Conservation (phyloP, 1,139 yeast genomes). For the Geotrichum candidum region DNA sequence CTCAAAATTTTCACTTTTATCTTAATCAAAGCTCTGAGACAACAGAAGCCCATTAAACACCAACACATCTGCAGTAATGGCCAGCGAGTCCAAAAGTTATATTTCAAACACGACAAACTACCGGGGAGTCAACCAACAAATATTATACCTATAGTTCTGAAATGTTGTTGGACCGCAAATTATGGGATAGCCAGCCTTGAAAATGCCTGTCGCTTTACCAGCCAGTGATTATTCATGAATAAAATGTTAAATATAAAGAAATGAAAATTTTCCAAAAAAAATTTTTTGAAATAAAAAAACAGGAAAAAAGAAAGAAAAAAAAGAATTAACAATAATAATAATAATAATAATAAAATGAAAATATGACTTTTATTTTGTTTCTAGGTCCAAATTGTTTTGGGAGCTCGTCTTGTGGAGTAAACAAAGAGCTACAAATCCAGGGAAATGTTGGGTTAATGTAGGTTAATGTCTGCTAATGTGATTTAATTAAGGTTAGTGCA, state of each 20-base stretch:
- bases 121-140: too few species aligned
- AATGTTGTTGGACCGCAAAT: too few species aligned
- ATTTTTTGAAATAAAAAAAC: too few species aligned
- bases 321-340: not conserved
- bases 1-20: not conserved
- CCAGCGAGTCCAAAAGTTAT: too few species aligned
- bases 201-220: too few species aligned
- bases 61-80: not conserved
- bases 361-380: not conserved
- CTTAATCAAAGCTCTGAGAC: not conserved
- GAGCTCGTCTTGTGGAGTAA: not conserved
- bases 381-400: not conserved
- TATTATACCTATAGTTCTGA: too few species aligned
- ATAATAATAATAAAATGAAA: not conserved
- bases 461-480: not conserved
- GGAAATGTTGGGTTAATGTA: not conserved
- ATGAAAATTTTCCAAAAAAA: not conserved
- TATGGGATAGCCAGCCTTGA: too few species aligned
- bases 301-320: too few species aligned
- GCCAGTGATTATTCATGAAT: too few species aligned
- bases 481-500: not conserved
- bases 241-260: too few species aligned
- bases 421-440: not conserved
- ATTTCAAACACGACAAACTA: too few species aligned
- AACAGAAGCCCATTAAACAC: not conserved